phyloP scores from a whole-genome alignment of 2,329 filamentous ascomycete genomes.

The Microsporum audouinii region DNA sequence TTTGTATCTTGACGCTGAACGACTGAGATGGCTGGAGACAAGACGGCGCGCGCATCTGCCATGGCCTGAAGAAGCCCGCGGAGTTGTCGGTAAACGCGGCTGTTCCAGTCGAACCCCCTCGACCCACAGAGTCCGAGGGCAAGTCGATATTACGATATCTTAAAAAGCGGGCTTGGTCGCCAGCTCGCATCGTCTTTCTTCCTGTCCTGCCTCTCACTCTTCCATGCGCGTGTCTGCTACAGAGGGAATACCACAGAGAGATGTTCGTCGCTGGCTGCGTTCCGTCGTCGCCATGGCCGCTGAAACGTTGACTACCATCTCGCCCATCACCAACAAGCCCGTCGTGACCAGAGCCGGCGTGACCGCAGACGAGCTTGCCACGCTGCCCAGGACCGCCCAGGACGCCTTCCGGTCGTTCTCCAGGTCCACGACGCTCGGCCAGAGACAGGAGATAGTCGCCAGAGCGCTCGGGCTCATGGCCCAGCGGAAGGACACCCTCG shows the following conservation, averaged over 20 bases:
- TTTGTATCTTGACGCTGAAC: not conserved
- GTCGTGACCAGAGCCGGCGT: slow-evolving; percentile 69
- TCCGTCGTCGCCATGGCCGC: slow-evolving; percentile 32
- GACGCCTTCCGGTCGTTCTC: slow-evolving; percentile 67
- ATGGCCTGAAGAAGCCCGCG: not conserved
- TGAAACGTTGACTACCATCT: slow-evolving; percentile 65
- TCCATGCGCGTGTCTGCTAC: not conserved
- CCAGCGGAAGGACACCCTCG: slow-evolving; percentile 66
- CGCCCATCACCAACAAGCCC: slow-evolving; percentile 74
- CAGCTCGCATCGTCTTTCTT: not conserved
- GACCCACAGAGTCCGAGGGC: not conserved
- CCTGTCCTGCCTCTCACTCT: not conserved
- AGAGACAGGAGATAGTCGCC: slow-evolving; percentile 69
- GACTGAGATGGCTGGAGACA: not conserved
- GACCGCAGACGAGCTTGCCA: slow-evolving; percentile 56
- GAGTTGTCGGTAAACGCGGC: slow-evolving; percentile 3
- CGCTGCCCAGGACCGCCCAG: slow-evolving; percentile 59
- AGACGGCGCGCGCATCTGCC: not conserved
- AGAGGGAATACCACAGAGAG: not conserved
- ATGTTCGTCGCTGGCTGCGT: not conserved
- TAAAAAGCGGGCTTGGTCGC: not conserved
- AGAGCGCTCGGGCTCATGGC: slow-evolving; percentile 63
- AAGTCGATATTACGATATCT: not conserved
- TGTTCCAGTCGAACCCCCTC: not conserved
- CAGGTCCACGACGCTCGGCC: slow-evolving; percentile 61